A percentile compares a stretch with the other conserved stretches of the same genome.
phyloP scores from a whole-genome alignment of 306 rosid genomes.

The Lotus japonicus region DNA sequence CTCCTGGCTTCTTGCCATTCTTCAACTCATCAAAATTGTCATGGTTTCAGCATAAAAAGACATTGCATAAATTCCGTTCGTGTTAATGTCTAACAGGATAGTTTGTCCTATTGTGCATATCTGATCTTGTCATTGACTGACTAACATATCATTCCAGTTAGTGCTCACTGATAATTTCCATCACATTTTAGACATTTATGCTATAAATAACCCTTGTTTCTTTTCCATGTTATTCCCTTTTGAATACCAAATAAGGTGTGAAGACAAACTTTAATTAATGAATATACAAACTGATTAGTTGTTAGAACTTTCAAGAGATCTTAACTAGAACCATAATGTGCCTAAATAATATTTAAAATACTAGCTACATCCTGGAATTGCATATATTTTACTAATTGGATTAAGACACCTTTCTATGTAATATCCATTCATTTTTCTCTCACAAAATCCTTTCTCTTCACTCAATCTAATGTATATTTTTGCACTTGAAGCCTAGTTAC shows the following conservation, averaged over 20 bases:
- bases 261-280: conserved; percentile 1
- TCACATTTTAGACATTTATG: background rate
- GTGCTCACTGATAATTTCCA: background rate
- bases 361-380: background rate
- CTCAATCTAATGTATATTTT: conserved; percentile 25
- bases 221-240: background rate
- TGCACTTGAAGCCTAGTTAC: conserved; percentile 20
- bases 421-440: background rate
- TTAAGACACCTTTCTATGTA: background rate
- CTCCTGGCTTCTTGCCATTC: too few relatives aligned
- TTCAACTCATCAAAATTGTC: too few relatives aligned
- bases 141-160: background rate
- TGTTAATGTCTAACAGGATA: too few relatives aligned
- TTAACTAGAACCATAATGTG: conserved; percentile 19
- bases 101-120: background rate
- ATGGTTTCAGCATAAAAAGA: too few relatives aligned
- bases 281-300: conserved; percentile 9
- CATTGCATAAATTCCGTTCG: too few relatives aligned
- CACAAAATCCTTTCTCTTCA: conserved; percentile 13
- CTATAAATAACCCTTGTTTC: background rate
- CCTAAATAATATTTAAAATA: background rate
- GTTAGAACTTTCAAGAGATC: conserved; percentile 22
- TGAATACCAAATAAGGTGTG: background rate
- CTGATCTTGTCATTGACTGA: background rate
- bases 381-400: background rate